A percentile compares a stretch with the other conserved stretches of the same genome.
Evolutionary conservation across 2,329 filamentous ascomycete genomes (phyloP).

Genomic region (Neophaeococcomyces mojaviensis): DNA sequence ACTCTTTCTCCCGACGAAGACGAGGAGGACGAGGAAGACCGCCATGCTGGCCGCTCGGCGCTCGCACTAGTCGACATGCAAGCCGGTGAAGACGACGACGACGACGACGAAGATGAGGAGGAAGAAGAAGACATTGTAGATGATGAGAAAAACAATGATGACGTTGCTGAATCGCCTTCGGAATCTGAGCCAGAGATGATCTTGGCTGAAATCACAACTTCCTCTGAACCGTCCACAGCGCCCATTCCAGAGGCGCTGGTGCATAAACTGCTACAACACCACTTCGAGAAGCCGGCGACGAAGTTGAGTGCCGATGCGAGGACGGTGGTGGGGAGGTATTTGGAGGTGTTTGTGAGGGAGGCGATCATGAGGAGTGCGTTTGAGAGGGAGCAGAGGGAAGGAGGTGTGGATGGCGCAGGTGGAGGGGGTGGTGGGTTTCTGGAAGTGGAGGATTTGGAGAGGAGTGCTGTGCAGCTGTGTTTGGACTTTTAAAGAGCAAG

Average conservation of each 20-base stretch:
- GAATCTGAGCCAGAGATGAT: slow-evolving; percentile 43
- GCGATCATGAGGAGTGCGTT: slow-evolving; percentile 71
- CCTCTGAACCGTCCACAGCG: slow-evolving; percentile 18
- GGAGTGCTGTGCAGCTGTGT: slow-evolving; percentile 73
- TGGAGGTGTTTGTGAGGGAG: slow-evolving; percentile 86
- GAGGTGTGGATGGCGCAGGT: slow-evolving; percentile 22
- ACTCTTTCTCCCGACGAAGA: slow-evolving; percentile 1
- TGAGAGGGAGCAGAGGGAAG: slow-evolving; percentile 47
- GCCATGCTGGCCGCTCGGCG: slow-evolving; percentile 3
- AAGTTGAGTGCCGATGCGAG: slow-evolving; percentile 72
- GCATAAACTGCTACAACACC: slow-evolving; percentile 67
- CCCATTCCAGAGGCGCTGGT: slow-evolving; percentile 67
- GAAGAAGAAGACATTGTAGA: slow-evolving; percentile 23
- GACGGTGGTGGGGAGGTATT: slow-evolving; percentile 68
- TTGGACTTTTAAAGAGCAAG: slow-evolving; percentile 61
- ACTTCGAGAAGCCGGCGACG: slow-evolving; percentile 63
- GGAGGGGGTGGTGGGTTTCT: slow-evolving; percentile 26
- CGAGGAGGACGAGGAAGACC: not conserved
- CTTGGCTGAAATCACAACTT: slow-evolving; percentile 35
- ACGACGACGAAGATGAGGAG: slow-evolving; percentile 8
- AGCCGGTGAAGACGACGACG: slow-evolving; percentile 8
- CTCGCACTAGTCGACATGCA: slow-evolving; percentile 2
- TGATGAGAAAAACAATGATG: slow-evolving; percentile 40
- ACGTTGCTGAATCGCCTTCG: too few relatives aligned
- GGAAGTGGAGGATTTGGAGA: slow-evolving; percentile 83